phyloP scores from a whole-genome alignment of 1,139 yeast species.

The Blastobotrys buckinghamii region DNA sequence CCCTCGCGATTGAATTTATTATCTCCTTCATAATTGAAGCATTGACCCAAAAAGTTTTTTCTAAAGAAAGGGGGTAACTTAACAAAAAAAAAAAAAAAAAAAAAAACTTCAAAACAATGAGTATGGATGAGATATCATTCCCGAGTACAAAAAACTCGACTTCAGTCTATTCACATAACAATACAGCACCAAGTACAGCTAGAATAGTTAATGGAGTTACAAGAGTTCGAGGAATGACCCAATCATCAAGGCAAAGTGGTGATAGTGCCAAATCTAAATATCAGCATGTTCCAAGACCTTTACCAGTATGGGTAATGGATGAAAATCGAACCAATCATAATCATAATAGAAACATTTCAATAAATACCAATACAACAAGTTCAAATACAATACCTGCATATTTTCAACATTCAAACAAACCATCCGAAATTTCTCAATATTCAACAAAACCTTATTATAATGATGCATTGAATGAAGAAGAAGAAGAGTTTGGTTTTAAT shows the following conservation, averaged over 20 bases:
- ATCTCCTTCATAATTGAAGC: too few species aligned
- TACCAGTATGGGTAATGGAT: constrained; percentile 23
- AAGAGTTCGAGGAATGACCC: constrained; percentile 12
- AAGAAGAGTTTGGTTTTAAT: neutral
- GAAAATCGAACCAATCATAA: constrained; percentile 1
- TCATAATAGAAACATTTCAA: neutral
- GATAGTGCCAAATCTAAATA: constrained; percentile 6
- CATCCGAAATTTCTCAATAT: neutral
- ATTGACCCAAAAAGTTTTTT: too few species aligned
- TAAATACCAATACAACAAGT: neutral
- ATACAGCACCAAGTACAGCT: neutral
- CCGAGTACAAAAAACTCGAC: constrained; percentile 4
- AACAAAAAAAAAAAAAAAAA: neutral
- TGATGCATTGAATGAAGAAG: neutral
- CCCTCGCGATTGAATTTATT: too few species aligned
- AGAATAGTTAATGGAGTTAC: neutral
- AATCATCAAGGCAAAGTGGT: constrained; percentile 4
- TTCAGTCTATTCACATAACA: neutral
- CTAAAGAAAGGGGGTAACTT: too few species aligned
- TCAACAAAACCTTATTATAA: constrained; percentile 2
- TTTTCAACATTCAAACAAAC: neutral
- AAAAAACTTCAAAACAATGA: neutral
- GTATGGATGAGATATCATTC: constrained; percentile 9
- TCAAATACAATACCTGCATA: constrained; percentile 3
- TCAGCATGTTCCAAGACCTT: constrained; percentile 20